These are phyloP conservation scores for Ophiostoma australiae DNA, from an alignment of 2,329 filamentous ascomycete genomes.

Conservation along the genomic window DNA sequence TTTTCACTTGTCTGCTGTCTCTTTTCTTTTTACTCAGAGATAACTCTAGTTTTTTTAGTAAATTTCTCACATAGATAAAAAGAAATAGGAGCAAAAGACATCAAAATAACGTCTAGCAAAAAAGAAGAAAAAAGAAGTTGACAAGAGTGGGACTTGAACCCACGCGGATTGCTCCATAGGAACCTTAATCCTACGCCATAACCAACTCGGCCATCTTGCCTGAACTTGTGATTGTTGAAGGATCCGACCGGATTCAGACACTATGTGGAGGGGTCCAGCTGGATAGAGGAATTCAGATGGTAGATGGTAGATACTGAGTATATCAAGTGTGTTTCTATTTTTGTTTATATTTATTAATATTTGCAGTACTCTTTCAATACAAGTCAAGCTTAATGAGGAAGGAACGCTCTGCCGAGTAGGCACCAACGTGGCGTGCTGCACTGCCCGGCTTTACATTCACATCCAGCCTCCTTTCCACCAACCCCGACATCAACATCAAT, in stretches of 20 bases:
- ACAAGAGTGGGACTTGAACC: conserved; percentile 34
- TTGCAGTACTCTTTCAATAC: too few species aligned
- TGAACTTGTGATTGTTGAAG: background rate
- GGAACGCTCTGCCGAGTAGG: background rate
- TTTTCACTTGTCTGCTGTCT: background rate
- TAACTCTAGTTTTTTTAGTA: background rate
- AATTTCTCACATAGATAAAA: background rate
- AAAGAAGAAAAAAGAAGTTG: conserved; percentile 3
- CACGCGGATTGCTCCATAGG: conserved; percentile 35
- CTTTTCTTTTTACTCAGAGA: background rate
- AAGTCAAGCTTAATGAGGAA: too few species aligned
- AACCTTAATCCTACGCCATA: conserved; percentile 33
- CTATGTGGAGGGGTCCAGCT: background rate
- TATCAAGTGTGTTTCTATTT: background rate
- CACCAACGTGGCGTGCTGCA: background rate
- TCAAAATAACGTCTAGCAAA: background rate
- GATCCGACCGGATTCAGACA: background rate
- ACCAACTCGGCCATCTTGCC: conserved; percentile 32
- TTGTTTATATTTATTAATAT: background rate
- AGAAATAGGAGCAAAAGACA: background rate
- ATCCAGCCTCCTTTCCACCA: background rate
- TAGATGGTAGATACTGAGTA: background rate
- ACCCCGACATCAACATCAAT: too few species aligned
- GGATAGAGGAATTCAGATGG: too few species aligned
- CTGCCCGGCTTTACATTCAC: too few species aligned